Conservation (phyloP, 495 filamentous ascomycete species). For the Bombardia bombarda region DNA sequence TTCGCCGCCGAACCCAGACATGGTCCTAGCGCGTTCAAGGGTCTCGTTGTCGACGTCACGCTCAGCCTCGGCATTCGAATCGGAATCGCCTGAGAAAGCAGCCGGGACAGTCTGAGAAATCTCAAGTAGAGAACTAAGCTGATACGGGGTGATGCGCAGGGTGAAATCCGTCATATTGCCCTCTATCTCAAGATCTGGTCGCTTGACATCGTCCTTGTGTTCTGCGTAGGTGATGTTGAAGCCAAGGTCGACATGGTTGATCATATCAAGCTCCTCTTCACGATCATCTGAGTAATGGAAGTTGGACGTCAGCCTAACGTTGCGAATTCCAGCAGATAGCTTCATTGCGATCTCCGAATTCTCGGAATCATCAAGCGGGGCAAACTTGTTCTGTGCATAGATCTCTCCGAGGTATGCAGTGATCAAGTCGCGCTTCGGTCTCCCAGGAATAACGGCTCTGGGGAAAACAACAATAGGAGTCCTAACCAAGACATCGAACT, state of each 20-base stretch:
- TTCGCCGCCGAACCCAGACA: constrained; percentile 34
- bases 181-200: constrained; percentile 87
- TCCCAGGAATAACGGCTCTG: constrained; percentile 53
- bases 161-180: constrained; percentile 89
- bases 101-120: constrained; percentile 77
- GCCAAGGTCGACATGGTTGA: constrained; percentile 89
- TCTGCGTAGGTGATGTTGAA: constrained; percentile 88
- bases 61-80: constrained; percentile 55
- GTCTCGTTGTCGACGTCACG: constrained; percentile 39
- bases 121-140: constrained; percentile 79
- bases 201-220: constrained; percentile 64
- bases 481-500: constrained; percentile 86
- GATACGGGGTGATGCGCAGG: constrained; percentile 78
- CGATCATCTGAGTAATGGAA: constrained; percentile 70
- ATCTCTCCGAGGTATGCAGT: constrained; percentile 96
- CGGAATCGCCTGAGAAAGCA: constrained; percentile 71
- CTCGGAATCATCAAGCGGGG: constrained; percentile 66
- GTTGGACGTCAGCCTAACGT: constrained; percentile 81
- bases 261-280: constrained; percentile 85
- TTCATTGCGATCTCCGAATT: constrained; percentile 72
- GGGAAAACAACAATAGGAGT: constrained; percentile 96
- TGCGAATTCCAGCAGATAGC: constrained; percentile 82
- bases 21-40: constrained; percentile 37
- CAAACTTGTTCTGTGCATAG: constrained; percentile 89
- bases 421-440: constrained; percentile 60